Evolutionary conservation across 1,284 basidiomycete species (phyloP), one percentile per base, ranked within the genome.

Genomic region (Neotropicomus parvogracilis): DNA sequence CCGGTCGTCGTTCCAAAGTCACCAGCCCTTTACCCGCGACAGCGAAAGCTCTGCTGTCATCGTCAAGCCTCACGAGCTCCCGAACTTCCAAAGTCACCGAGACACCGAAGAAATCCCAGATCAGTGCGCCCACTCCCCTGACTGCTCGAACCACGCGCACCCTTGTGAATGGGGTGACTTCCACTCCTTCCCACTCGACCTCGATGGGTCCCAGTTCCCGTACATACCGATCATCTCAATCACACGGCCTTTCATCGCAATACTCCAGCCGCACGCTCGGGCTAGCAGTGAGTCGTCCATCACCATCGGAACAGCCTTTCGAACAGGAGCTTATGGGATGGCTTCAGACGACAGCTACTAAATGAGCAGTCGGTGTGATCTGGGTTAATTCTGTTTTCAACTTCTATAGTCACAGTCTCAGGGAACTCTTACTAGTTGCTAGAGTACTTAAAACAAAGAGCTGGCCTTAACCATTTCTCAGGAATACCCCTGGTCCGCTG

Each of bases 51-150:
- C 67, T 79, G 26, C 58, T 81, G 34, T 78, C 80, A 17, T 79
- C 85, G 6, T 77, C 79, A 6, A 76, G 68, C 47, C 62, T 80
- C 35, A 69, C 70, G 41, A 40, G 40, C 26, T 73, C 72, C 57
- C 75, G 83, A 46, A 77, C 70, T 52, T 81, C 80, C 50, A 71
- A 75, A 53, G 62, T 81, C 17, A 70, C 71, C 10, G 88, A 90
- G 60, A 90, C 88, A 6, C 88, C 88, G 21, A 91, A 90, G 74
- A 91, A 91, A 70, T 86, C 86, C 9, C 77, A 87, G 59, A 91
- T 91, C 57, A 83, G 88, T 62, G 89, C 88, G 11, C 88, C 88
- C 5, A 89, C 88, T 2, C 88, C 88, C 4, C 72, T 91, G 51
- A 85, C 87, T 33, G 85, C 88, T 51, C 82, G 88, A 40, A 75